A percentile compares a stretch with the other conserved stretches of the same genome.
phyloP scores from a whole-genome alignment of 768 basidiomycete species.

The Lentinula edodes region DNA sequence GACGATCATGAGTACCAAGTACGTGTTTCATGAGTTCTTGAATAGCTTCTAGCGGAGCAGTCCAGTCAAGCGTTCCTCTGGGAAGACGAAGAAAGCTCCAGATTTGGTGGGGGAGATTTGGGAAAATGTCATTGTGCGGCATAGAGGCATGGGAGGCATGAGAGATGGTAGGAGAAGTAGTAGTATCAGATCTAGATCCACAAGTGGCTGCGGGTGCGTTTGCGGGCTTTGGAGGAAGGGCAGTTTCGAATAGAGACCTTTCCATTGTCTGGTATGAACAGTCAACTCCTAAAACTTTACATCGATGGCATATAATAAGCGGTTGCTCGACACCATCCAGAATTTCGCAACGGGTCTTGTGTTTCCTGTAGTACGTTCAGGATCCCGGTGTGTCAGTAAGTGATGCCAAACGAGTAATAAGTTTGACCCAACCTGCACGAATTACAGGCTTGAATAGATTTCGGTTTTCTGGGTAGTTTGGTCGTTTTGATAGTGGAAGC shows the following conservation, averaged over 20 bases:
- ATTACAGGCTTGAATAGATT: conserved; percentile 26
- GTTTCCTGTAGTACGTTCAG: conserved; percentile 19
- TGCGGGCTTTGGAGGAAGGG: neutral
- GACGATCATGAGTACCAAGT: conserved; percentile 6
- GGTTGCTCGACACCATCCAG: conserved; percentile 26
- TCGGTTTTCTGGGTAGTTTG: conserved; percentile 20
- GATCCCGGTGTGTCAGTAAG: too few species aligned
- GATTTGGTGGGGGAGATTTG: conserved; percentile 10
- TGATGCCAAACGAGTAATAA: too few species aligned
- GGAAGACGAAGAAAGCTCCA: conserved; percentile 34
- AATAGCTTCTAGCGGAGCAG: conserved; percentile 34
- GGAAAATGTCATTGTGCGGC: neutral
- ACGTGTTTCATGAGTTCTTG: conserved; percentile 26
- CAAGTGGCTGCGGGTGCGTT: neutral
- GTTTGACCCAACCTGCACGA: conserved; percentile 20
- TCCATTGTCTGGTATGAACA: conserved; percentile 33
- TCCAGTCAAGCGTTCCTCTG: conserved; percentile 28
- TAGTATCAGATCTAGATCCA: neutral
- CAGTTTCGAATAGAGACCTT: neutral
- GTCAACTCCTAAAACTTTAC: conserved; percentile 30
- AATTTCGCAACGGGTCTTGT: conserved; percentile 40
- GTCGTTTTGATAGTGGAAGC: neutral
- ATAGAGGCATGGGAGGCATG: neutral
- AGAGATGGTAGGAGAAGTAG: neutral
- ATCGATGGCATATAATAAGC: conserved; percentile 31